phyloP scores from a whole-genome alignment of 139 green algal species.

The Asterochloris erici region DNA sequence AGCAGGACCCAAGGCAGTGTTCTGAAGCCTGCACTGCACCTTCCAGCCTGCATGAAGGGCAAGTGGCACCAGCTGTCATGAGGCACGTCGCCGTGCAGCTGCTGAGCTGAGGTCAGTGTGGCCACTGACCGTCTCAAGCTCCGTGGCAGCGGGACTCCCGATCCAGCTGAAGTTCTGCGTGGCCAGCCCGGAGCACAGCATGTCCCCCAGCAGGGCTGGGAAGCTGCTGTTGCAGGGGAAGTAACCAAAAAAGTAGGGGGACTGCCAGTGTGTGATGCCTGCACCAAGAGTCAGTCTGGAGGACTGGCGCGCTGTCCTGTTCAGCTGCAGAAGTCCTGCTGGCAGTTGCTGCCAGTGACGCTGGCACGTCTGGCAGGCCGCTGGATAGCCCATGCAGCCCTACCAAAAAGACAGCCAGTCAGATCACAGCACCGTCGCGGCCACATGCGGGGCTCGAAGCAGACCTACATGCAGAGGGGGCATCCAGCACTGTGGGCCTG shows the following conservation, averaged over 20 bases:
- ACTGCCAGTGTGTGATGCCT: conserved; percentile 83
- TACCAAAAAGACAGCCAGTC: too few species aligned
- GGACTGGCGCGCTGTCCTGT: too few species aligned
- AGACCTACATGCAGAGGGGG: too few species aligned
- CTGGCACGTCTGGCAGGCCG: too few species aligned
- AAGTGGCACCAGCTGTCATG: not conserved
- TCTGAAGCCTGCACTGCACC: not conserved
- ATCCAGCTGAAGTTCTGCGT: conserved; percentile 75
- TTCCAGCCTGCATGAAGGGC: not conserved
- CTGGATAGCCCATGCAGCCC: too few species aligned
- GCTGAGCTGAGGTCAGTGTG: not conserved
- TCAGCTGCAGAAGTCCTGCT: too few species aligned
- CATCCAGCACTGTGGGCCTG: too few species aligned
- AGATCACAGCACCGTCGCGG: too few species aligned
- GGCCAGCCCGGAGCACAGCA: conserved; percentile 61
- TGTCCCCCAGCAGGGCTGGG: conserved; percentile 71
- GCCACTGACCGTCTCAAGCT: conserved; percentile 73
- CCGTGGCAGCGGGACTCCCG: conserved; percentile 62
- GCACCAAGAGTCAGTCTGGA: not conserved
- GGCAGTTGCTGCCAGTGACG: too few species aligned
- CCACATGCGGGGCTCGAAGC: too few species aligned
- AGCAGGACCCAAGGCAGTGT: not conserved
- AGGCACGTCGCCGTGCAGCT: too few species aligned
- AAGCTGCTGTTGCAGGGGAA: conserved; percentile 63
- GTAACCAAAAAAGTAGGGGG: conserved; percentile 78